These are phyloP conservation scores for Tanacetum coccineum DNA, from an alignment of 129 eudicot genomes.

Conservation along the genomic window DNA sequence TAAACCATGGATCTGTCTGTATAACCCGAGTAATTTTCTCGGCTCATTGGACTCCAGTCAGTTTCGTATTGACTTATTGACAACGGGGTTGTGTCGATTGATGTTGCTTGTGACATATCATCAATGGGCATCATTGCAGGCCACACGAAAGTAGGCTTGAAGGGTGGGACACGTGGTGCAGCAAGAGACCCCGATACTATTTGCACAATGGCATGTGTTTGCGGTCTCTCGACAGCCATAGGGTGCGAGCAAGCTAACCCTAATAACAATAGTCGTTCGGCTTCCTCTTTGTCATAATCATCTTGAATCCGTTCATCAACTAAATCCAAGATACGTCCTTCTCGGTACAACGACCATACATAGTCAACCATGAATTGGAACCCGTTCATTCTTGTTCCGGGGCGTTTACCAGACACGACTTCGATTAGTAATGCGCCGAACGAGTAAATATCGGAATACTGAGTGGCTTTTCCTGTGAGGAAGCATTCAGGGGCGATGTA, in stretches of 20 bases:
- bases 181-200: conserved; percentile 58
- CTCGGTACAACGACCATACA: conserved; percentile 76
- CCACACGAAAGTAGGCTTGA: conserved; percentile 84
- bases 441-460: conserved; percentile 70
- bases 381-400: conserved; percentile 53
- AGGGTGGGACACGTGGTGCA: conserved; percentile 60
- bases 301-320: conserved; percentile 54
- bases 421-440: conserved; percentile 76
- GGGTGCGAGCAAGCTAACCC: conserved; percentile 93
- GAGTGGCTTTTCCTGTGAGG: conserved; percentile 88
- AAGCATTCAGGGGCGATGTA: conserved; percentile 93
- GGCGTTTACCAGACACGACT: conserved; percentile 69
- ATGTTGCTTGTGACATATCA: conserved; percentile 35
- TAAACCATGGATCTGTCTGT: conserved; percentile 49
- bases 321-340: conserved; percentile 53
- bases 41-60: conserved; percentile 49
- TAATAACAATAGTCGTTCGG: conserved; percentile 55
- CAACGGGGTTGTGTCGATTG: conserved; percentile 38
- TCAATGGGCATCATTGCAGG: conserved; percentile 55
- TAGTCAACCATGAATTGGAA: conserved; percentile 69
- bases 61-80: conserved; percentile 50
- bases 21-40: conserved; percentile 40
- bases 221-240: conserved; percentile 67
- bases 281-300: conserved; percentile 55
- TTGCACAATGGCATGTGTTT: conserved; percentile 55